Evolutionary conservation across 495 filamentous ascomycete species (phyloP).

Genomic region (Tuber calosporum): DNA sequence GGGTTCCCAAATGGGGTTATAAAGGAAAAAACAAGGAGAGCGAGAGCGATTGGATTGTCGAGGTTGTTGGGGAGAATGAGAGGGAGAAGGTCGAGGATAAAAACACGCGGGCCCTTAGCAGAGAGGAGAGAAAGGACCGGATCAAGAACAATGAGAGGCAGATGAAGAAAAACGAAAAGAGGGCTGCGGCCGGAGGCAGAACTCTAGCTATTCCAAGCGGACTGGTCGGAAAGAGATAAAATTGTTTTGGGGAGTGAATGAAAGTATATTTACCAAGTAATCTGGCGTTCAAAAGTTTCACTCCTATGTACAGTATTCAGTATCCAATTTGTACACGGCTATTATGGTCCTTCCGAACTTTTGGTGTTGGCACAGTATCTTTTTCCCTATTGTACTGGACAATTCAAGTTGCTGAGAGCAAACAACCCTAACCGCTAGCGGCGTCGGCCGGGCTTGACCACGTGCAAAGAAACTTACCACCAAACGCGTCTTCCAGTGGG

Average conservation of each 20-base stretch:
- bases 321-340: not conserved
- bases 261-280: not conserved
- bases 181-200: slow-evolving; percentile 46
- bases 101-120: slow-evolving; percentile 54
- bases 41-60: slow-evolving; percentile 76
- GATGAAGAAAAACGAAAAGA: slow-evolving; percentile 61
- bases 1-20: slow-evolving; percentile 90
- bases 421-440: not conserved
- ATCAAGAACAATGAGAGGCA: slow-evolving; percentile 65
- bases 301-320: not conserved
- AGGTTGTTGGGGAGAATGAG: slow-evolving; percentile 75
- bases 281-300: slow-evolving; percentile 1
- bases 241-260: not conserved
- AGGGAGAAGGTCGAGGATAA: slow-evolving; percentile 50
- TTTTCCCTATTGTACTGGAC: not conserved
- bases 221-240: slow-evolving; percentile 32
- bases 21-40: slow-evolving; percentile 81
- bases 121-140: slow-evolving; percentile 57
- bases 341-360: not conserved
- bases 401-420: not conserved
- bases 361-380: not conserved
- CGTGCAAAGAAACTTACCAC: not conserved
- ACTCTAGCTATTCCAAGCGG: slow-evolving; percentile 23
- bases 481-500: not conserved
- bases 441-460: not conserved